These are phyloP conservation scores for Penicillium cataractarum DNA, from an alignment of 495 filamentous ascomycete species.

Conservation along the genomic window DNA sequence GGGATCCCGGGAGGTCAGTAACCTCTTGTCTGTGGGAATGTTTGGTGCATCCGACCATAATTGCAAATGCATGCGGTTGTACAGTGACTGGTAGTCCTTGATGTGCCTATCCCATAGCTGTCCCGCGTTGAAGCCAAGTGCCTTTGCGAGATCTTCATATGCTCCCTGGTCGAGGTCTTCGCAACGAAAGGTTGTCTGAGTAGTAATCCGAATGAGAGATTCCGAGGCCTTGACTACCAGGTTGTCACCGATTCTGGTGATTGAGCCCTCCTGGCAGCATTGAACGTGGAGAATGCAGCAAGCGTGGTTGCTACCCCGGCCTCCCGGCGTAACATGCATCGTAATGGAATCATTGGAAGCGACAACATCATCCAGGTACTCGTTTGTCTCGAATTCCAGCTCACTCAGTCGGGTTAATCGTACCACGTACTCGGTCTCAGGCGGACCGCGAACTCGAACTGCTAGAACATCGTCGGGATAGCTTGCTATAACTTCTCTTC, in stretches of 20 bases:
- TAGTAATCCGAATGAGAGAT: conserved; percentile 40
- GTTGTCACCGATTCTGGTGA: conserved; percentile 36
- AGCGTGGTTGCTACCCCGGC: conserved; percentile 35
- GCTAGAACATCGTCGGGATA: conserved; percentile 48
- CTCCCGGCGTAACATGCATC: conserved; percentile 47
- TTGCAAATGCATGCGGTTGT: conserved; percentile 35
- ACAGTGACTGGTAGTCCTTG: conserved; percentile 38
- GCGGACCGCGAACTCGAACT: conserved; percentile 39
- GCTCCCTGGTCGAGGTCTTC: conserved; percentile 29
- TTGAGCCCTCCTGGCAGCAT: conserved; percentile 27
- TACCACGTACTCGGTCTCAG: conserved; percentile 29
- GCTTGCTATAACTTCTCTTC: conserved; percentile 44
- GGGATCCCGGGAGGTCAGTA: conserved; percentile 34
- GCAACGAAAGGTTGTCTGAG: conserved; percentile 45
- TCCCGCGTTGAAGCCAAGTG: conserved; percentile 19
- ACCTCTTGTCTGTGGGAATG: conserved; percentile 36
- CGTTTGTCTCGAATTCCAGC: conserved; percentile 44
- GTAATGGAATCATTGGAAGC: conserved; percentile 31
- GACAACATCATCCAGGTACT: conserved; percentile 41
- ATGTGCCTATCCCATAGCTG: conserved; percentile 35
- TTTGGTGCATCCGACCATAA: conserved; percentile 26
- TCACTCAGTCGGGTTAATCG: conserved; percentile 39
- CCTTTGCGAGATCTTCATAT: conserved; percentile 28
- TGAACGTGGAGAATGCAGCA: conserved; percentile 35
- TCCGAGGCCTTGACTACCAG: conserved; percentile 34